phyloP scores from a whole-genome alignment of 345 rosid genomes.

The Lenwebbia sp. region DNA sequence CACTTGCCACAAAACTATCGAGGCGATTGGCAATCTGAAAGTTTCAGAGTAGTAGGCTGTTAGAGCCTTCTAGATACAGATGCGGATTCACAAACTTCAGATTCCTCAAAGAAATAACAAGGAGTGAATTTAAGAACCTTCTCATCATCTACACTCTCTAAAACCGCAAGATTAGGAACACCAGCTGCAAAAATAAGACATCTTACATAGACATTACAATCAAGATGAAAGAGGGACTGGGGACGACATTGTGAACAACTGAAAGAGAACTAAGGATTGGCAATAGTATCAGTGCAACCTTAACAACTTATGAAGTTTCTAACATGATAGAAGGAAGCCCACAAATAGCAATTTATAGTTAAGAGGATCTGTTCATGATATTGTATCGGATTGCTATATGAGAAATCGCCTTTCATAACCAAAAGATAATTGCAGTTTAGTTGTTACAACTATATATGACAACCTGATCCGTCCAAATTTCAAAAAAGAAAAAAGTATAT shows the following conservation, averaged over 20 bases:
- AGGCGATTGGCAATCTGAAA: constrained; percentile 85
- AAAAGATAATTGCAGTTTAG: background rate
- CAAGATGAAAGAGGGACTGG: background rate
- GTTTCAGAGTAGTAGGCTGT: background rate
- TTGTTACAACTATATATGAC: background rate
- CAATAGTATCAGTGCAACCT: background rate
- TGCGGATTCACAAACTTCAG: background rate
- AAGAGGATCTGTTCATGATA: background rate
- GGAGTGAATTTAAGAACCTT: constrained; percentile 29
- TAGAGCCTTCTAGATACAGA: background rate
- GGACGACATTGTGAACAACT: background rate
- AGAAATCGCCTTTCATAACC: background rate
- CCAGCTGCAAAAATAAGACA: constrained; percentile 42
- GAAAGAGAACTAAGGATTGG: background rate
- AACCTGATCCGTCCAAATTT: background rate
- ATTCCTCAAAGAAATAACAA: background rate
- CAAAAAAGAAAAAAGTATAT: background rate
- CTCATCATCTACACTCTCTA: constrained; percentile 82
- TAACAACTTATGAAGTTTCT: background rate
- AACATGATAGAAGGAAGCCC: background rate
- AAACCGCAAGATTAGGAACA: constrained; percentile 81
- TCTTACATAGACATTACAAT: background rate
- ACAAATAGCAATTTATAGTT: background rate
- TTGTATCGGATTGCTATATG: background rate
- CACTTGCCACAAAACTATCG: constrained; percentile 47